Base-by-base conservation (phyloP, 2,329 filamentous ascomycete genomes). In the Fusarium beomiforme region DNA sequence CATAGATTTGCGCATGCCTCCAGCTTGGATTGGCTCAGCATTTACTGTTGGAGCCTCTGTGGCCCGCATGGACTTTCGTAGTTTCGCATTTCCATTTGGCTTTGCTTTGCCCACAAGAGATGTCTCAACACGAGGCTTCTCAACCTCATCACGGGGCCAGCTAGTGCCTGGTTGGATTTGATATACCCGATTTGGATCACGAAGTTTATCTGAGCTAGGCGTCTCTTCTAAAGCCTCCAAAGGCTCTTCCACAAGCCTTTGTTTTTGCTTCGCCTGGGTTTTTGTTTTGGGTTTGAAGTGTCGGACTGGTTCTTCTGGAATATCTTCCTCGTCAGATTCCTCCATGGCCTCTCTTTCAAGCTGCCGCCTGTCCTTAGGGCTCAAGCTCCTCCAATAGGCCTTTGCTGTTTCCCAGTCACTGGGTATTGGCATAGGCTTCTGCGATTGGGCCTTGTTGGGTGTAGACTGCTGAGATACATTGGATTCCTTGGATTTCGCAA, bases 341-440 rank as follows among this genome's bases (percentile, higher is more conserved):
- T 88, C 85, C 50, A 86, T 78, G 4, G 87, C 87, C 64, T 90
- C 89, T 7, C 80, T 82, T 75, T 91, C 89, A 34, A 91, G 84
- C 75, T 90, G 87, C 10, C 87, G 87, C 44, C 90, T 87, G 75
- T 90, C 89, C 34, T 91, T 87, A 3, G 85, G 83, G 11, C 87
- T 90, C 10, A 94, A 79, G 55, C 88, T 88, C 67, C 86, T 89
- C 92, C 92, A 94, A 74, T 91, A 93, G 0, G 87, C 83, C 74
- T 91, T 92, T 19, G 90, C 88, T 57, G 87, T 85, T 67, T 90
- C 88, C 92, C 92, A 94, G 59, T 91, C 88, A 66, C 85, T 82
- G 6, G 74, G 70, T 8, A 65, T 64, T 23, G 62, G 46, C 9
- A 56, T 36, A 11, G 67, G 33, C 13, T 62, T 60, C 14, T 59